Conservation (phyloP, 2,329 filamentous ascomycete species). For the Talaromyces piceae region DNA sequence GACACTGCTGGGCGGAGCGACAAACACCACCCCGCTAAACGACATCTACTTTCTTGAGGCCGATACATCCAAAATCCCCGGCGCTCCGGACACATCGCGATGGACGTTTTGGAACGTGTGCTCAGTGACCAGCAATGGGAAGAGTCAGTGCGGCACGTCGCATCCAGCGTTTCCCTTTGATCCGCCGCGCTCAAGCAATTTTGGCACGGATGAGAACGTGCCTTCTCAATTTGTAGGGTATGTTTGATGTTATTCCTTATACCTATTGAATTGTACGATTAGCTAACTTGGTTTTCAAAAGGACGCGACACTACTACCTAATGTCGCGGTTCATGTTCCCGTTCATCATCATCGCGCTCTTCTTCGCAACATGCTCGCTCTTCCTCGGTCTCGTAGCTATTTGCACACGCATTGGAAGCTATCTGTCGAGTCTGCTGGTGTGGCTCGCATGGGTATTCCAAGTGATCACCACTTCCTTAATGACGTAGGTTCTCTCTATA, state of each 20-base stretch:
- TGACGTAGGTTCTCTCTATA: conserved; percentile 48
- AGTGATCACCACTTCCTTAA: conserved; percentile 48
- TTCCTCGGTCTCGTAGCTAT: conserved; percentile 41
- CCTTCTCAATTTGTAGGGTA: conserved; percentile 50
- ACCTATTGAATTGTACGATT: neutral
- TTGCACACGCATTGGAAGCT: conserved; percentile 46
- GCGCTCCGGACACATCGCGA: conserved; percentile 60
- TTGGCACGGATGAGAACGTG: conserved; percentile 47
- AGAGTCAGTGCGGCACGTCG: conserved; percentile 57
- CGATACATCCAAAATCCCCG: conserved; percentile 63
- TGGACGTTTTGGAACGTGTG: conserved; percentile 93
- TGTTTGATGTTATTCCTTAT: conserved; percentile 14
- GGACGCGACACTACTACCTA: conserved; percentile 65
- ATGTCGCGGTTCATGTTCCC: conserved; percentile 90
- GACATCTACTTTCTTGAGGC: conserved; percentile 81
- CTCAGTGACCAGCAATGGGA: conserved; percentile 46
- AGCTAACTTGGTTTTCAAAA: conserved; percentile 16
- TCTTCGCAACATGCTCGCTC: conserved; percentile 55
- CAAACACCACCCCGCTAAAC: conserved; percentile 53
- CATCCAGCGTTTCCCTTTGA: conserved; percentile 61
- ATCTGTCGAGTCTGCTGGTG: conserved; percentile 46
- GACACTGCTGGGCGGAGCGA: conserved; percentile 55
- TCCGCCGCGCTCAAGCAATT: conserved; percentile 50
- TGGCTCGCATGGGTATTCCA: conserved; percentile 53
- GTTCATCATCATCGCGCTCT: conserved; percentile 75